These are phyloP conservation scores for Copromyces sp. DNA, from an alignment of 495 filamentous ascomycete species.

Conservation along the genomic window DNA sequence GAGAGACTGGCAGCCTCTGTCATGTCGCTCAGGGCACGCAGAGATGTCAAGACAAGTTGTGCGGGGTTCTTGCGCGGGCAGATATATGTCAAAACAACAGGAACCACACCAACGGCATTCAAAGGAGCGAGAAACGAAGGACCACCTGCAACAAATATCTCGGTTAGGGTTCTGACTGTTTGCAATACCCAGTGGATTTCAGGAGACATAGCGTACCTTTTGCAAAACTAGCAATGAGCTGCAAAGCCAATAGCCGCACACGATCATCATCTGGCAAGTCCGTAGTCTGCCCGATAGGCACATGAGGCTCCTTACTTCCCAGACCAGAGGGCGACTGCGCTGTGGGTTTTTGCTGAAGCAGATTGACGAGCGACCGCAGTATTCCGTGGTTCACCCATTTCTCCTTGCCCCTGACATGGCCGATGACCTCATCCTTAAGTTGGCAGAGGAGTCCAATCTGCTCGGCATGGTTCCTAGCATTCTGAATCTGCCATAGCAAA, in stretches of 20 bases:
- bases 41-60: slow-evolving; percentile 56
- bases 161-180: slow-evolving; percentile 1
- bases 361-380: slow-evolving; percentile 53
- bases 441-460: slow-evolving; percentile 56
- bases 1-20: slow-evolving; percentile 51
- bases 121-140: slow-evolving; percentile 68
- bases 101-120: slow-evolving; percentile 52
- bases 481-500: slow-evolving; percentile 48
- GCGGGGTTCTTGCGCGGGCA: slow-evolving; percentile 54
- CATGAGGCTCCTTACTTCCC: slow-evolving; percentile 27
- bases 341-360: slow-evolving; percentile 35
- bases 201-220: slow-evolving; percentile 46
- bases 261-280: slow-evolving; percentile 45
- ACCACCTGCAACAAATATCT: slow-evolving; percentile 50
- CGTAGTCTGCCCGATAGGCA: slow-evolving; percentile 14
- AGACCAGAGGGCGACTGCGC: slow-evolving; percentile 19
- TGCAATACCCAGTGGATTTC: not conserved
- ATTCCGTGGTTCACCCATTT: slow-evolving; percentile 59
- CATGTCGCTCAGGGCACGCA: slow-evolving; percentile 65
- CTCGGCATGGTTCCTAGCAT: slow-evolving; percentile 46
- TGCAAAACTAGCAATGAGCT: slow-evolving; percentile 73
- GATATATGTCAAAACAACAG: slow-evolving; percentile 55
- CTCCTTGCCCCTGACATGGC: slow-evolving; percentile 81
- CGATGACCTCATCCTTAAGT: slow-evolving; percentile 83
- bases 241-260: slow-evolving; percentile 64